phyloP scores from a whole-genome alignment of 2,329 filamentous ascomycete species.

The Colletotrichum sp. region DNA sequence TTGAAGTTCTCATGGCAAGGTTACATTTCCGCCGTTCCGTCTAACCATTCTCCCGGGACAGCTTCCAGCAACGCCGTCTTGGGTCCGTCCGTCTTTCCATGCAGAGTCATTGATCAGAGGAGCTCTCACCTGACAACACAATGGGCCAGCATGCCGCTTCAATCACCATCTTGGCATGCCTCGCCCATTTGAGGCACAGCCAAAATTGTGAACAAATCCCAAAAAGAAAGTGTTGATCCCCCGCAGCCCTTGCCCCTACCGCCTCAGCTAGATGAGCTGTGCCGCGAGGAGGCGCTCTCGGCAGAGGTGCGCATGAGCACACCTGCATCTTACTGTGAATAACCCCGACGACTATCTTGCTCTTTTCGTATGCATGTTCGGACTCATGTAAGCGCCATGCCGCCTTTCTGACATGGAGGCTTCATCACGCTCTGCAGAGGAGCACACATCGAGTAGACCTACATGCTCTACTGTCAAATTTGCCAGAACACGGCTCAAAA shows the following conservation, averaged over 20 bases:
- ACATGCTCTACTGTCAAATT: background rate
- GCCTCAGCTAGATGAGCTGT: background rate
- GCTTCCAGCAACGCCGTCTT: background rate
- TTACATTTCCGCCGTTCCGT: background rate
- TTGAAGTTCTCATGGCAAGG: background rate
- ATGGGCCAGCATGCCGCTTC: background rate
- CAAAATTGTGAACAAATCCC: no score
- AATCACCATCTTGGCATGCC: background rate
- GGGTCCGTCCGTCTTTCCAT: accelerated
- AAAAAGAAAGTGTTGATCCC: background rate
- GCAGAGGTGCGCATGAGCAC: background rate
- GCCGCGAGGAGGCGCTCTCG: background rate
- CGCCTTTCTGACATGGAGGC: background rate
- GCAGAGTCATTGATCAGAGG: background rate
- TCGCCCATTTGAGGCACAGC: background rate
- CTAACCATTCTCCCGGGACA: background rate
- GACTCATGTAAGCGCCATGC: background rate
- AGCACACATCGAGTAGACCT: no score
- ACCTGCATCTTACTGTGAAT: no score
- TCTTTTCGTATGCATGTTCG: background rate
- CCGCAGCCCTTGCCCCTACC: background rate
- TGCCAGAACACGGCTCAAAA: background rate
- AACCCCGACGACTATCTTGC: no score
- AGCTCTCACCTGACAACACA: background rate
- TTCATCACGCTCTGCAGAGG: background rate